Conservation (phyloP, 352 stramenopile genomes). For the Pythium plurisporium region DNA sequence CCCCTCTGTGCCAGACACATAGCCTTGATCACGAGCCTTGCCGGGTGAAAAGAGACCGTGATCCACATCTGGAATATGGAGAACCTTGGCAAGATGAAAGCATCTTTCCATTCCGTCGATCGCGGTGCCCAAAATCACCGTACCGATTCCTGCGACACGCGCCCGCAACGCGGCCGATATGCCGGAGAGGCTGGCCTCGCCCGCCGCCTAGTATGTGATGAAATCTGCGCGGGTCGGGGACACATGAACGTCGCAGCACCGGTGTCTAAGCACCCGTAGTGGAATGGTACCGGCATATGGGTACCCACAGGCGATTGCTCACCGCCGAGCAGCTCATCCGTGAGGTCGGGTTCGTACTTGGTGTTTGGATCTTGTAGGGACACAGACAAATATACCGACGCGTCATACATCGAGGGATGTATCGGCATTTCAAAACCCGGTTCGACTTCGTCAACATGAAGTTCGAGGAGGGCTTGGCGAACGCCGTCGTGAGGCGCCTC, state of each 20-base stretch:
- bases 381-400: neutral
- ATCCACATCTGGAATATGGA: neutral
- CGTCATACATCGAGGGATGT: neutral
- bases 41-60: conserved; percentile 2
- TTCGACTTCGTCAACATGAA: no score
- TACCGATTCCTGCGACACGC: neutral
- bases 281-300: neutral
- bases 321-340: neutral
- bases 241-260: neutral
- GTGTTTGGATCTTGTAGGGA: neutral
- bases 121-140: neutral
- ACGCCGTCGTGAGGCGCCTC: no score
- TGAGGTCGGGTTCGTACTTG: neutral
- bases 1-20: no score
- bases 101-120: neutral
- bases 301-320: neutral
- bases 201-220: neutral
- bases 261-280: conserved; percentile 6
- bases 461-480: no score
- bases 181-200: neutral
- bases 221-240: neutral
- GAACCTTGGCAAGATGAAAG: neutral
- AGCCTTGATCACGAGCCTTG: neutral
- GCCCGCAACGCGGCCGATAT: neutral
- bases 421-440: no score